Conservation (phyloP, 345 rosid species). For the Acer saccharum region DNA sequence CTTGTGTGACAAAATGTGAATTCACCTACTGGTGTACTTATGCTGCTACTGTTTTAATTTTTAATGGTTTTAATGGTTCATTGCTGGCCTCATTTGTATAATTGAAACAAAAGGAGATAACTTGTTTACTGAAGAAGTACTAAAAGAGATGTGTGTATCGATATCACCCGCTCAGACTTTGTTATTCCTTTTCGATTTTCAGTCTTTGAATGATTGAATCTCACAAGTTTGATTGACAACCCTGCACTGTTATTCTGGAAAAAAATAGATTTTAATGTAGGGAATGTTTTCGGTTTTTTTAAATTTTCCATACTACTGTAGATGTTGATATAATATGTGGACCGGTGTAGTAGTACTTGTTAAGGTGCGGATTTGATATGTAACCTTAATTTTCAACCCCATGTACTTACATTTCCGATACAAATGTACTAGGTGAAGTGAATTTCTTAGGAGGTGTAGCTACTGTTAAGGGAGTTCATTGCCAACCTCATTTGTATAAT, state of each 20-base stretch:
- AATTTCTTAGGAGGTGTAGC: constrained; percentile 94
- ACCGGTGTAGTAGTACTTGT: background rate
- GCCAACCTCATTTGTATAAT: background rate
- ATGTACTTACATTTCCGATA: background rate
- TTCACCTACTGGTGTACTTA: background rate
- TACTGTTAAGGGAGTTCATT: constrained; percentile 25
- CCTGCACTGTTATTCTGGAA: background rate
- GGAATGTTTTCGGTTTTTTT: background rate
- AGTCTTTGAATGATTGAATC: background rate
- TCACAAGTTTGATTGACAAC: no score
- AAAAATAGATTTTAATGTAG: background rate
- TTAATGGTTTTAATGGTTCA: no score
- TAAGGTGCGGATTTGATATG: background rate
- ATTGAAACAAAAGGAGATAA: background rate
- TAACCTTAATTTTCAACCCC: constrained; percentile 5
- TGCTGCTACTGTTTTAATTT: background rate
- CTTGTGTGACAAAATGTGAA: background rate
- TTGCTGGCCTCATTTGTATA: no score
- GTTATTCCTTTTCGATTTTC: background rate
- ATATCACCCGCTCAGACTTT: background rate
- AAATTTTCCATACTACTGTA: background rate
- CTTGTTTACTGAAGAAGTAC: background rate
- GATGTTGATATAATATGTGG: constrained; percentile 2
- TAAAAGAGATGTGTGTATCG: background rate
- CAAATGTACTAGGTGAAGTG: constrained; percentile 69